A percentile compares a stretch with the other conserved stretches of the same genome.
Evolutionary conservation across 2,329 filamentous ascomycete species (phyloP).

Genomic region (Raffaelea arxii): DNA sequence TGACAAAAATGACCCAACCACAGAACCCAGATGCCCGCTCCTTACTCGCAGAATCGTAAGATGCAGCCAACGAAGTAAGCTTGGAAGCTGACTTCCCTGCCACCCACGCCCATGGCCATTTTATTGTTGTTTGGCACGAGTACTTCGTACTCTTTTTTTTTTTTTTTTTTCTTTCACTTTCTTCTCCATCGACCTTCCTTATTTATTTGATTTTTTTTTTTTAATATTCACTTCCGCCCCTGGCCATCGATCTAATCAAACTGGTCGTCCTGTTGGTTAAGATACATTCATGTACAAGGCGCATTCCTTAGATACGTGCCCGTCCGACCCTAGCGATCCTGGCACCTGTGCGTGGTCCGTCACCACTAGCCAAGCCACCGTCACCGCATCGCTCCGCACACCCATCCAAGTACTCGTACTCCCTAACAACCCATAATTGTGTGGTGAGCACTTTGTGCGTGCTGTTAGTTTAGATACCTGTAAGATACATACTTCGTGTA

Average conservation of each 20-base stretch:
- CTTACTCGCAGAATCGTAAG: constrained; percentile 5
- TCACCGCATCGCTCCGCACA: constrained; percentile 11
- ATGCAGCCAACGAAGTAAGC: not conserved
- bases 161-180: not conserved
- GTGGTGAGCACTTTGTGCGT: not conserved
- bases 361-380: constrained; percentile 3
- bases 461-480: not conserved
- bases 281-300: too few relatives aligned
- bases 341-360: not conserved
- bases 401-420: too few relatives aligned
- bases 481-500: too few relatives aligned
- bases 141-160: constrained; percentile 1
- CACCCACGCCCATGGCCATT: constrained; percentile 1
- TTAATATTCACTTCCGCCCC: not conserved
- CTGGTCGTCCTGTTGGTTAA: not conserved
- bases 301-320: too few relatives aligned
- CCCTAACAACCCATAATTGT: too few relatives aligned
- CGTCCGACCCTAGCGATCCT: not conserved
- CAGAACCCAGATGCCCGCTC: not conserved
- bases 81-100: constrained; percentile 3
- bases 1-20: not conserved
- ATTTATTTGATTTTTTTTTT: not conserved
- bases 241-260: constrained; percentile 11
- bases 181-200: not conserved
- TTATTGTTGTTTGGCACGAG: not conserved